Evolutionary conservation across 352 stramenopile genomes (phyloP), one percentile per base, ranked within the genome.

Genomic region (Globisporangium orthogonon): DNA sequence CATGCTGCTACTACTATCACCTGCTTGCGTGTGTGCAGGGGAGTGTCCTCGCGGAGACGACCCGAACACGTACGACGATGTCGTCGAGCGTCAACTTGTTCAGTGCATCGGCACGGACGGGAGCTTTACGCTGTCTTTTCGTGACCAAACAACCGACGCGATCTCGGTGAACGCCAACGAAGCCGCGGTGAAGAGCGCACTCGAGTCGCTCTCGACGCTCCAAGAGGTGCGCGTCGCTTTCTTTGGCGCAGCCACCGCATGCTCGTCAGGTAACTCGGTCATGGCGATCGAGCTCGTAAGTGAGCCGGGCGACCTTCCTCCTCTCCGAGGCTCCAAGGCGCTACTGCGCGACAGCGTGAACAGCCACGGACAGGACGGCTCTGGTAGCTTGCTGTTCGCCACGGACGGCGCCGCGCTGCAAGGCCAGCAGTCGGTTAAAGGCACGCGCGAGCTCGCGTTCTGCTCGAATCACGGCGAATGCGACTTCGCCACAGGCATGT

Each of bases 381-480:
- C 82, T 5, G 83, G 78, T 0, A 57, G 50, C 2, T 54, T 90
- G 9, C 31, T 67, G 29, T 63, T 92, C 29, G 74, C 61, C 1
- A 72, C 52, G 0, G 67, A 69, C 0, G 79, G 83, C 2, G 58
- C 56, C 6, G 46, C 33, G 18, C 48, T 92, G 1, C 50, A 62
- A 6, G 73, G 74, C 2, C 46, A 72, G 33, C 35, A 52, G 29
- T 88, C 79, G 1, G 67, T 88, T 28, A 86, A 79, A 50, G 79
- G 79, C 35, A 92, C 83, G 15, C 67, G 78, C 1, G 83, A 92
- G 61, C 80, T 82, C 45, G 79, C 66, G 4, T 75, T 86, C 44
- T 92, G 80, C 60, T 92, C 83, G 11, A 88, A 89, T 67, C 80
- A 89, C 59, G 83, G 80, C 39, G 61, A 63, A 35, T 92, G 83